phyloP scores from a whole-genome alignment of 176 grass and related monocot species.

The Thalia dealbata region DNA sequence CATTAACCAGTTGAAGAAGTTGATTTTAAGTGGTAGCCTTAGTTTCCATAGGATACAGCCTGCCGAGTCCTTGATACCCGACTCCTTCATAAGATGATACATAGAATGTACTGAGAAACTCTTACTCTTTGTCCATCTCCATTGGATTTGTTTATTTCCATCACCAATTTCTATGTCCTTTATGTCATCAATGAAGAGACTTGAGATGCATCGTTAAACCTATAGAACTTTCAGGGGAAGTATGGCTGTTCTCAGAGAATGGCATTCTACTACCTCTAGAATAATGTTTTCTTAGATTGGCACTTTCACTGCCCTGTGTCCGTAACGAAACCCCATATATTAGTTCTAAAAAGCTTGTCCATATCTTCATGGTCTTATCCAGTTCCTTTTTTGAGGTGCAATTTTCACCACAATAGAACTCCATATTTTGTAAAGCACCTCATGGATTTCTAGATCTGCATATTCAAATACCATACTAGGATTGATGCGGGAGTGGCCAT shows the following conservation, averaged over 20 bases:
- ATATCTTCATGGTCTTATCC: constrained; percentile 11
- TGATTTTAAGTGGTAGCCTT: no score
- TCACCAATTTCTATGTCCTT: no score
- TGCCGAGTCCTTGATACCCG: no score
- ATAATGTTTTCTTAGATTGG: neutral
- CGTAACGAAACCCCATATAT: constrained; percentile 16
- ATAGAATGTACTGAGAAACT: no score
- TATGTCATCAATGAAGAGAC: no score
- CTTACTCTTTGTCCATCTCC: no score
- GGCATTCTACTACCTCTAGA: neutral
- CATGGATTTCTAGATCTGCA: constrained; percentile 14
- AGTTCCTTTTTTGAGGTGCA: neutral
- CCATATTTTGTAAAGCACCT: constrained; percentile 11
- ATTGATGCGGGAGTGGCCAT: neutral
- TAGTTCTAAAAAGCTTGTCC: constrained; percentile 13
- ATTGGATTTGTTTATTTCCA: no score
- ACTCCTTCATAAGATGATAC: no score
- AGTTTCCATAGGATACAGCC: no score
- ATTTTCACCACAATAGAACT: neutral
- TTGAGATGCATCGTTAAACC: neutral
- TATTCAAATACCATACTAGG: constrained; percentile 17
- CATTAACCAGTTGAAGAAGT: no score
- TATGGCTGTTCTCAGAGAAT: neutral
- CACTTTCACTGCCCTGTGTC: constrained; percentile 17
- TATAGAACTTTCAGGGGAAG: neutral